Evolutionary conservation across 208 protist species (phyloP).

Genomic region (Crithidia sp.): DNA sequence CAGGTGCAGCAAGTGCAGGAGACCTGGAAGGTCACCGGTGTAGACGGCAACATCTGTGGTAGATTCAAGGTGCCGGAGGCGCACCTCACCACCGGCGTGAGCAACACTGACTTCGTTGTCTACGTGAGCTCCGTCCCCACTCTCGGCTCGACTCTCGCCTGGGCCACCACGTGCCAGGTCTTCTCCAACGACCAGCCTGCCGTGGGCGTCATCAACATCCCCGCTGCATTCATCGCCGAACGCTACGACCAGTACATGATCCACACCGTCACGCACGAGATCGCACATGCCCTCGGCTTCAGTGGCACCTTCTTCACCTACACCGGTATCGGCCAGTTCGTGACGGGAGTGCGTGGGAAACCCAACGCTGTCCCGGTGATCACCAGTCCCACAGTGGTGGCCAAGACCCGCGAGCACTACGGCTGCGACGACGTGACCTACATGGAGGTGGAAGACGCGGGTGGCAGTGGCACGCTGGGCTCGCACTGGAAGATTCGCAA

Average conservation of each 20-base stretch:
- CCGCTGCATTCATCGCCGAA: constrained; percentile 32
- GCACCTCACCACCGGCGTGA: constrained; percentile 48
- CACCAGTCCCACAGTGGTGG: constrained; percentile 34
- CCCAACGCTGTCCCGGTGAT: constrained; percentile 24
- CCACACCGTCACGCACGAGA: constrained; percentile 70
- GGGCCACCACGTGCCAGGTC: constrained; percentile 51
- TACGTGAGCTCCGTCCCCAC: constrained; percentile 62
- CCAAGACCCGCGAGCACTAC: constrained; percentile 63
- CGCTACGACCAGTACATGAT: constrained; percentile 10
- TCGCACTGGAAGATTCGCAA: constrained; percentile 90
- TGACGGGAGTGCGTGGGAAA: constrained; percentile 44
- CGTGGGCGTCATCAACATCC: constrained; percentile 63
- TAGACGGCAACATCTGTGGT: background rate
- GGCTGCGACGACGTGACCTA: constrained; percentile 55
- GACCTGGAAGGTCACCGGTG: constrained; percentile 23
- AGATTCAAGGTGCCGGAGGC: constrained; percentile 13
- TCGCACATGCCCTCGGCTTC: constrained; percentile 90
- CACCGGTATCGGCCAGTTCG: background rate
- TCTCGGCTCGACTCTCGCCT: constrained; percentile 22
- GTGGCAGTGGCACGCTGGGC: constrained; percentile 35
- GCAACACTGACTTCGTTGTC: constrained; percentile 62
- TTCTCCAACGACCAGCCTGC: constrained; percentile 25
- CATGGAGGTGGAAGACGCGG: constrained; percentile 84
- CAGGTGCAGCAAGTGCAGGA: constrained; percentile 33
- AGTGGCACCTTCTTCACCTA: constrained; percentile 14